These are phyloP conservation scores for Arthrobotrys conoides DNA, from an alignment of 2,329 filamentous ascomycete genomes.

Conservation along the genomic window DNA sequence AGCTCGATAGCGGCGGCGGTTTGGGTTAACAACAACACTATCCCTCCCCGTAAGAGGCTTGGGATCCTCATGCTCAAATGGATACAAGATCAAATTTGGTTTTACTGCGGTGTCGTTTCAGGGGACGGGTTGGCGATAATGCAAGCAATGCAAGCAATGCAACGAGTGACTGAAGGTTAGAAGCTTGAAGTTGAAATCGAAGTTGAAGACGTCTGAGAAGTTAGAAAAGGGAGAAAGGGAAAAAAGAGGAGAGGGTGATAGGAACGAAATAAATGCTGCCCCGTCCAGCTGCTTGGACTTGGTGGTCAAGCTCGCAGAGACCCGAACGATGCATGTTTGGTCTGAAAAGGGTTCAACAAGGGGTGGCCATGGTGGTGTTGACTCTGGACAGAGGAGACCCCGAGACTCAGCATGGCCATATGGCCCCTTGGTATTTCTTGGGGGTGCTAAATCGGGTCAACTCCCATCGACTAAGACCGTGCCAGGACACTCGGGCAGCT, in stretches of 20 bases:
- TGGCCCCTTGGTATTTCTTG: slow-evolving; percentile 45
- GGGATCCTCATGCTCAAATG: slow-evolving; percentile 42
- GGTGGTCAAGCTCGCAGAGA: background rate
- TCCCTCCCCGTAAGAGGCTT: slow-evolving; percentile 29
- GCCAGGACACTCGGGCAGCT: slow-evolving; percentile 21
- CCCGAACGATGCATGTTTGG: slow-evolving; percentile 7
- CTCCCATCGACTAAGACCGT: slow-evolving; percentile 14
- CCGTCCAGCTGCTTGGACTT: slow-evolving; percentile 14
- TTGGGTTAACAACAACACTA: slow-evolving; percentile 34
- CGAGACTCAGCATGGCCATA: slow-evolving; percentile 23
- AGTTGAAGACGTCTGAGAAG: slow-evolving; percentile 16
- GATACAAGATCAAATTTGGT: background rate
- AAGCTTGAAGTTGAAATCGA: background rate
- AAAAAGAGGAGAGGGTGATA: slow-evolving; percentile 1
- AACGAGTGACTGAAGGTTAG: slow-evolving; percentile 40
- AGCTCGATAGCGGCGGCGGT: slow-evolving; percentile 45
- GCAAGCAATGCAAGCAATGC: too few species aligned
- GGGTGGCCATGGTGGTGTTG: slow-evolving; percentile 12
- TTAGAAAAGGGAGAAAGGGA: slow-evolving; percentile 13
- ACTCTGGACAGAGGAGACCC: background rate
- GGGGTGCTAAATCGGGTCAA: slow-evolving; percentile 33
- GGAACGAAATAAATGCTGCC: slow-evolving; percentile 12
- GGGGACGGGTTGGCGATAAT: background rate
- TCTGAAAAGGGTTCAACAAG: slow-evolving; percentile 27
- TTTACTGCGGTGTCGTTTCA: background rate